Conservation (phyloP, 345 rosid genomes). For the Dipteronia dyeriana region DNA sequence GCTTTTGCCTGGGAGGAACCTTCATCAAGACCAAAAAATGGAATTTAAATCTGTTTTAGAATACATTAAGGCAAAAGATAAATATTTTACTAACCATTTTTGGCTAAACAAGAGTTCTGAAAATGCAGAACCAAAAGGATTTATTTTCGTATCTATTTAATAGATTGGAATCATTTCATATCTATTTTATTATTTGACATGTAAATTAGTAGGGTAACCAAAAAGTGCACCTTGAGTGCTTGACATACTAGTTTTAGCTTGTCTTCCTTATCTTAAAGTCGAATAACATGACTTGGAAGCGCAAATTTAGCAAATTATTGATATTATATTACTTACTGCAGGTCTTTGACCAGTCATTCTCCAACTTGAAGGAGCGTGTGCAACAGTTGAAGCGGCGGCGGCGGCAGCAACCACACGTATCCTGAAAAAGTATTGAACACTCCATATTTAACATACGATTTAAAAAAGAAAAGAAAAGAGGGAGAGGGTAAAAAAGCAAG, state of each 20-base stretch:
- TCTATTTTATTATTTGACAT: not conserved
- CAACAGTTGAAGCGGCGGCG: conserved; percentile 57
- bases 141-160: not conserved
- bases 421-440: conserved; percentile 35
- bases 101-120: not conserved
- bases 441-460: not conserved
- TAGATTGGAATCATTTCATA: not conserved
- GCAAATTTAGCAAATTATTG: conserved; percentile 1
- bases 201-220: not conserved
- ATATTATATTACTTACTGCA: conserved; percentile 33
- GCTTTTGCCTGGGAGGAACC: not conserved
- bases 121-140: not conserved
- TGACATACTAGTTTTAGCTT: not conserved
- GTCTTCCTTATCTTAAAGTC: not conserved
- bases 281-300: not conserved
- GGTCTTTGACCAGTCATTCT: conserved; percentile 39
- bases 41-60: too few relatives aligned
- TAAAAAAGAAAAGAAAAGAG: not conserved
- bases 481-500: not conserved
- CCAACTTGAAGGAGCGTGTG: conserved; percentile 48
- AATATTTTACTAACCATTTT: not conserved
- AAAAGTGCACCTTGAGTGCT: not conserved
- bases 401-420: conserved; percentile 69
- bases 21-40: not conserved
- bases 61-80: not conserved